phyloP scores from a whole-genome alignment of 208 protist species.

The Leishmania tropica region DNA sequence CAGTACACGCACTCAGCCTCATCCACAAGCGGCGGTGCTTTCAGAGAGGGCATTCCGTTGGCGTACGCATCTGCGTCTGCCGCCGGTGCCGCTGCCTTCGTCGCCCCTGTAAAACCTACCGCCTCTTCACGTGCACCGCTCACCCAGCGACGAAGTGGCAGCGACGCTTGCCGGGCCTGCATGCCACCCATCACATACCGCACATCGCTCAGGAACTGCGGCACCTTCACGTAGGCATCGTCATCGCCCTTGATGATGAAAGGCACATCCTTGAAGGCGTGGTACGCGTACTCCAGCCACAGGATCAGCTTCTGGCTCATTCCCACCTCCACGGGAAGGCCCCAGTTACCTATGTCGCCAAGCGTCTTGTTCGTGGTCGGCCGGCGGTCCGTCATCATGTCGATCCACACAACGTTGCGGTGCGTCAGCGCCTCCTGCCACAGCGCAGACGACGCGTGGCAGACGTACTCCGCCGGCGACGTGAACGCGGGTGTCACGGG shows the following conservation, averaged over 20 bases:
- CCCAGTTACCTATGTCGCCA: no score
- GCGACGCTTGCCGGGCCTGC: background rate
- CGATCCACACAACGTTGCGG: constrained; percentile 38
- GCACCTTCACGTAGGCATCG: constrained; percentile 55
- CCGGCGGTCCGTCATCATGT: constrained; percentile 36
- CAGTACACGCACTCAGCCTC: constrained; percentile 31
- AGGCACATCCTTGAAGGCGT: constrained; percentile 32
- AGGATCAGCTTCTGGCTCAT: constrained; percentile 50
- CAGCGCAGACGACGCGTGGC: constrained; percentile 33
- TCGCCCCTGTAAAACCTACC: background rate
- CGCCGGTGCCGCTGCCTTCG: background rate
- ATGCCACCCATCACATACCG: constrained; percentile 13
- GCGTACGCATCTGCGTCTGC: background rate
- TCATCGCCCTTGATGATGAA: constrained; percentile 65
- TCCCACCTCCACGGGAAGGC: constrained; percentile 37
- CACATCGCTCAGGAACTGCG: constrained; percentile 52
- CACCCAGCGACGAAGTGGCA: no score
- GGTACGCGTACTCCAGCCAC: constrained; percentile 46
- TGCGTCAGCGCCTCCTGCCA: constrained; percentile 38
- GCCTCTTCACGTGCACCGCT: no score
- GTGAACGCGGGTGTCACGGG: constrained; percentile 16
- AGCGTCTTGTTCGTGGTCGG: constrained; percentile 31
- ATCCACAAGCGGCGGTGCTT: background rate
- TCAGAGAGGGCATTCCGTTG: no score
- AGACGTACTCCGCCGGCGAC: constrained; percentile 16